phyloP scores from a whole-genome alignment of 2,329 filamentous ascomycete species.

The Hymenoscyphus scutula region DNA sequence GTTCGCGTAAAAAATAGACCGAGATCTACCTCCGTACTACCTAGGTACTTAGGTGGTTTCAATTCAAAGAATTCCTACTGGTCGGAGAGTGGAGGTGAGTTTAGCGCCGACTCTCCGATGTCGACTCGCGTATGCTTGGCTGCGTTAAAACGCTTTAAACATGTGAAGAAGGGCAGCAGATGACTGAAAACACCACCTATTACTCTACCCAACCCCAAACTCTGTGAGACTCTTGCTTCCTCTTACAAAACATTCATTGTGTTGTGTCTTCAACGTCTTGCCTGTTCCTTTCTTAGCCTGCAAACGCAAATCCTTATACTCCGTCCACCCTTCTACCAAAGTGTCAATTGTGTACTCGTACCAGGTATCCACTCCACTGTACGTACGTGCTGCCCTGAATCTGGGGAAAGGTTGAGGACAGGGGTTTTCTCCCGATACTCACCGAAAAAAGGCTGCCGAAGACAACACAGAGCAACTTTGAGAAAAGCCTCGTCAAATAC shows the following conservation, averaged over 20 bases:
- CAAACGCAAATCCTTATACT: too few relatives aligned
- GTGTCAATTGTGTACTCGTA: neutral
- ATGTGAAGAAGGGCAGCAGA: constrained; percentile 1
- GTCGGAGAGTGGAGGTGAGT: neutral
- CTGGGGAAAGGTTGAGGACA: constrained; percentile 3
- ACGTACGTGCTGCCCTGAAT: neutral
- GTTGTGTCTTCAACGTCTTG: neutral
- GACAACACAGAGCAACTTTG: neutral
- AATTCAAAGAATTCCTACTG: neutral
- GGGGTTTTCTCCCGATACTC: neutral
- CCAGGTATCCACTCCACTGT: too few relatives aligned
- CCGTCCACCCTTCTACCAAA: neutral
- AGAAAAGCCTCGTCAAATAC: neutral
- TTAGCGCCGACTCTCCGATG: neutral
- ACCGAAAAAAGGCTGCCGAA: neutral
- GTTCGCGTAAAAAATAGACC: neutral
- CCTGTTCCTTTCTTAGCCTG: neutral
- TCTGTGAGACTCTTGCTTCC: neutral
- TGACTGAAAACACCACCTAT: neutral
- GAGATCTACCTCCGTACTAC: too few relatives aligned
- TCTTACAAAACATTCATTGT: neutral
- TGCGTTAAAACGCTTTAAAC: neutral
- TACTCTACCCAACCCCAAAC: too few relatives aligned
- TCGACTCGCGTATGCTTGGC: neutral
- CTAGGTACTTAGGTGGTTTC: too few relatives aligned